phyloP scores from a whole-genome alignment of 2,329 filamentous ascomycete genomes.

The Arthrobotrys conoides region DNA sequence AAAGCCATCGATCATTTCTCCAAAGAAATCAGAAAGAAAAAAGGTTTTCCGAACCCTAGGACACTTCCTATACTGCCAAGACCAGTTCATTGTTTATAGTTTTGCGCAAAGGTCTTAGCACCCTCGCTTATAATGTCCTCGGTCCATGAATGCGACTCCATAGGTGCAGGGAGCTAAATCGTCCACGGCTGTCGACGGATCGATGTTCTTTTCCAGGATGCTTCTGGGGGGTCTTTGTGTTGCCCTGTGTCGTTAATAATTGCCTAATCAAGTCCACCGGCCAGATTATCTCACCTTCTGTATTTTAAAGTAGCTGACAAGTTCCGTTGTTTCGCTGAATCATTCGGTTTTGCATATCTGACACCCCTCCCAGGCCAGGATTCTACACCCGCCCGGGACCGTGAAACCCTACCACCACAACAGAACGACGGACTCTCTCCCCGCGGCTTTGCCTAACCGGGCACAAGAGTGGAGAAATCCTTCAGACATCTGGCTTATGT shows the following conservation, averaged over 20 bases:
- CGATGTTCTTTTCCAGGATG: neutral
- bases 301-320: neutral
- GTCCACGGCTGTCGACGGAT: conserved; percentile 3
- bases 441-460: conserved; percentile 16
- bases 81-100: neutral
- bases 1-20: too few species aligned
- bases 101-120: neutral
- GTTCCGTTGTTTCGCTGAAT: conserved; percentile 21
- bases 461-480: conserved; percentile 7
- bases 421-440: neutral
- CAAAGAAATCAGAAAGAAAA: neutral
- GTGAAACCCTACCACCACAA: neutral
- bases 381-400: conserved; percentile 26
- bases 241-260: conserved; percentile 48
- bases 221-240: conserved; percentile 22
- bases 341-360: conserved; percentile 15
- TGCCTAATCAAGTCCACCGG: conserved; percentile 50
- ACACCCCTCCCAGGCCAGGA: conserved; percentile 28
- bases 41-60: neutral
- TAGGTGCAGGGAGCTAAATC: neutral
- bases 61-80: neutral
- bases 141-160: neutral
- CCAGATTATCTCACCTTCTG: neutral
- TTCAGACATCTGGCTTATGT: neutral
- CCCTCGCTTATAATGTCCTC: neutral